Base-by-base conservation (phyloP, 768 basidiomycete genomes). In the Mrakia gelida region DNA sequence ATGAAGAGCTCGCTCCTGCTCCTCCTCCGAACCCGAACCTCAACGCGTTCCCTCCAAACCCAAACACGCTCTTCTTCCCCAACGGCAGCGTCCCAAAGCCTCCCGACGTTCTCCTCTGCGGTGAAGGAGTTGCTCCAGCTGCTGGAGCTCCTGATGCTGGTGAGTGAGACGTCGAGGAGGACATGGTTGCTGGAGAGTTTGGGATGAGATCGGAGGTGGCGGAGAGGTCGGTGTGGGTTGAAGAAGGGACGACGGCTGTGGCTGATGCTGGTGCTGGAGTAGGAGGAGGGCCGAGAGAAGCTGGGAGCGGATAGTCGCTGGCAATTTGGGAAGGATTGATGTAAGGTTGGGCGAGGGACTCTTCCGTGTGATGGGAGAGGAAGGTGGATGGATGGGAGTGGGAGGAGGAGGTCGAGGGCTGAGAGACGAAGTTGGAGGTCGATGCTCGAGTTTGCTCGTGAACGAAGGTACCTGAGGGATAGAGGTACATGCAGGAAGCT, bases 341-440 rank as follows among this genome's bases (percentile, higher is more conserved):
- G 26, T 18, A 41, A 21, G 34, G 34, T n/a, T 70, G 67, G 67
- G 67, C 26, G 34, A 41, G 32, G 7, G 67, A 70, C 10, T 41
- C 67, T 18, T 63, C 32, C 38, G 65, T 67, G 32, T 32, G 65
- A 3, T 38, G 28, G 41, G 67, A 70, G 49, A 52, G 28, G 65
- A 67, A 8, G 32, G 34, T 10, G 65, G 65, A 6, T 34, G 65
- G 34, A 6, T 30, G 32, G 65, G 65, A 67, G 67, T 10, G 10
- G 67, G 67, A 70, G 67, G 67, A n/a, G 38, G 65, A 67, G 65
- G 32, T 67, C 13, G 67, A 70, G 21, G 67, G 38, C 43, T 70
- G 67, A 15, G 67, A 70, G 41, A 41, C 9, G 34, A 41, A 70
- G 34, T 16, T 38, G 3, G 41, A 43, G 11, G 26, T 11, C 26